Evolutionary conservation across 345 rosid species (phyloP).

Genomic region (Physaria fendleri): DNA sequence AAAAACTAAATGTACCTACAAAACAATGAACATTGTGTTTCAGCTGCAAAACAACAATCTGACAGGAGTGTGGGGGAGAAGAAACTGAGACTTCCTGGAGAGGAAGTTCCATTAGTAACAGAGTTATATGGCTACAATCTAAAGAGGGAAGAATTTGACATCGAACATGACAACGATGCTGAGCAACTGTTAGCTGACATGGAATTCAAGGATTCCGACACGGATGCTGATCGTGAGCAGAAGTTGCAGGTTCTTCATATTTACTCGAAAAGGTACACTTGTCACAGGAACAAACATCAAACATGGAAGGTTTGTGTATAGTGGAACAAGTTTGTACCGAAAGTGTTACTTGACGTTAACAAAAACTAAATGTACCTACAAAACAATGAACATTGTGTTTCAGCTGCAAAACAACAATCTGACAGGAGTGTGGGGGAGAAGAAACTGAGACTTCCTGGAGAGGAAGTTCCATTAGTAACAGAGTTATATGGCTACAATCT

Average conservation of each 20-base stretch:
- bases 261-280: constrained; percentile 64
- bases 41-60: constrained; percentile 49
- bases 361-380: background rate
- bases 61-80: constrained; percentile 90
- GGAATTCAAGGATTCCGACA: constrained; percentile 81
- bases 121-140: constrained; percentile 83
- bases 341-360: too few species aligned
- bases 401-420: constrained; percentile 49
- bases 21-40: constrained; percentile 9
- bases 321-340: too few species aligned
- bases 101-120: constrained; percentile 62
- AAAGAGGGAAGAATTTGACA: constrained; percentile 92
- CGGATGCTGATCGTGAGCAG: constrained; percentile 66
- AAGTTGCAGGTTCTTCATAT: constrained; percentile 78
- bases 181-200: constrained; percentile 89
- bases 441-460: constrained; percentile 62
- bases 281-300: background rate
- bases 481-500: constrained; percentile 83
- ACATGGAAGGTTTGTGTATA: too few species aligned
- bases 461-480: constrained; percentile 62
- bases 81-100: constrained; percentile 62
- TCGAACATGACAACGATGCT: constrained; percentile 93
- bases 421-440: constrained; percentile 90
- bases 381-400: constrained; percentile 11
- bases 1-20: constrained; percentile 1